Evolutionary conservation across 202 grass and related monocot species (phyloP), one percentile per base, ranked within the genome.

Genomic region (Digitaria exilis): DNA sequence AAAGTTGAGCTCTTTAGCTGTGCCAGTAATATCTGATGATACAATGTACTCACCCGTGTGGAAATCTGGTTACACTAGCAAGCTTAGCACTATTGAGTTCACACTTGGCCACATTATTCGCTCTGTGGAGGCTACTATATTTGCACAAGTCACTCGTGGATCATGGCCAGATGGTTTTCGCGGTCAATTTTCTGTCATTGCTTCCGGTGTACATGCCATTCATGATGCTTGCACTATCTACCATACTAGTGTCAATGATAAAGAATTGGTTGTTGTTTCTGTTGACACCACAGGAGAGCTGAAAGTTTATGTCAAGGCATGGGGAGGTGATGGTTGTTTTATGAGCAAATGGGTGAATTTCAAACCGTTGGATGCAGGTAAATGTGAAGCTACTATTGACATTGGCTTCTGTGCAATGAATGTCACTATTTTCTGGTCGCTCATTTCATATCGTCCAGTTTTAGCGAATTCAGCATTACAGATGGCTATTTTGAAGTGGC

Each of bases 141-240:
- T 24, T 56, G 54, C 24, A 2, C 8, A 9, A n/a, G 7, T 55
- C 8, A 8, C 21, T 11, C 2, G 3, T 24, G 54, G 54, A 24
- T 56, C 54, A 56, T 56, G 54, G 54, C 54, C 54, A 24, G 54
- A 56, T 24, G 51, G 54, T 56, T 56, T 56, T 56, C 54, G 3
- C 3, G 6, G 54, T 56, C 54, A 24, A 3, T 24, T 56, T 56
- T 22, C 54, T 24, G 54, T n/a, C 18, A 9, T n/a, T n/a, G 19
- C 18, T 54, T 21, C 18, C 0, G 6, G 50, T 54, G 0, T 2
- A 54, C 2, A 0, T n/a, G 1, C 6, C 6, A 2, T n/a, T n/a
- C n/a, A n/a, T 2, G 1, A 0, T 54, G 0, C 50, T 1, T 2
- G 0, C 18, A 21, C 1, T 21, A 2, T n/a, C n/a, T n/a, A 54